phyloP scores from a whole-genome alignment of 2,329 filamentous ascomycete genomes.

The Magnaporthiopsis poae region DNA sequence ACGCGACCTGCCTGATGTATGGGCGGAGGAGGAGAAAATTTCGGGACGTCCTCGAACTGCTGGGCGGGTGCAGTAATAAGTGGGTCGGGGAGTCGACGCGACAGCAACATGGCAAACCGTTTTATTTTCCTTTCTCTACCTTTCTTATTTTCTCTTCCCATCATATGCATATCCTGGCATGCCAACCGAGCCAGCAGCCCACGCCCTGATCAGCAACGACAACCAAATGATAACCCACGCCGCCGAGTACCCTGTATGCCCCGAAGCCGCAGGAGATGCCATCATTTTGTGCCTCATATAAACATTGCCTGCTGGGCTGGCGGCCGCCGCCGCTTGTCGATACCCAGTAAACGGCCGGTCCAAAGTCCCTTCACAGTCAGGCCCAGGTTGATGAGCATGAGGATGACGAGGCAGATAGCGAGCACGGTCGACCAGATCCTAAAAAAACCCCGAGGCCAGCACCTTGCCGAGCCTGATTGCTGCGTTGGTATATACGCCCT shows the following conservation, averaged over 20 bases:
- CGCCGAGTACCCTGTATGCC: neutral
- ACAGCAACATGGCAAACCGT: too few relatives aligned
- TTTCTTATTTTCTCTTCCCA: too few relatives aligned
- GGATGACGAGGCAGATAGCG: constrained; percentile 23
- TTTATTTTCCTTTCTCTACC: too few relatives aligned
- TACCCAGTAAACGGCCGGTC: constrained; percentile 6
- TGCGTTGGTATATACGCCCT: constrained; percentile 30
- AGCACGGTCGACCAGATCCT: constrained; percentile 27
- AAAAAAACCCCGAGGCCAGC: constrained; percentile 29
- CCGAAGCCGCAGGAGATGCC: neutral
- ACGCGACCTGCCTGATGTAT: too few relatives aligned
- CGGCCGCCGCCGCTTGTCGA: neutral
- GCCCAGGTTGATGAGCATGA: constrained; percentile 11
- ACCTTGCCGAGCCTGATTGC: constrained; percentile 26
- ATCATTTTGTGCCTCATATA: neutral
- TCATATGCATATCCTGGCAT: too few relatives aligned
- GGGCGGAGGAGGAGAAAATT: too few relatives aligned
- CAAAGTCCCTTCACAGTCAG: constrained; percentile 1
- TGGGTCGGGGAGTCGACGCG: too few relatives aligned
- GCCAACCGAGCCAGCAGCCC: too few relatives aligned
- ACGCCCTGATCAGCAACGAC: too few relatives aligned
- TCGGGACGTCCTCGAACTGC: too few relatives aligned
- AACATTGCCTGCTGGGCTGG: neutral
- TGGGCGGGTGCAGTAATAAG: too few relatives aligned
- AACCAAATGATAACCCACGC: too few relatives aligned